Evolutionary conservation across 805 yeast genomes (phyloP).

Genomic region (Myxozyma sirexii): DNA sequence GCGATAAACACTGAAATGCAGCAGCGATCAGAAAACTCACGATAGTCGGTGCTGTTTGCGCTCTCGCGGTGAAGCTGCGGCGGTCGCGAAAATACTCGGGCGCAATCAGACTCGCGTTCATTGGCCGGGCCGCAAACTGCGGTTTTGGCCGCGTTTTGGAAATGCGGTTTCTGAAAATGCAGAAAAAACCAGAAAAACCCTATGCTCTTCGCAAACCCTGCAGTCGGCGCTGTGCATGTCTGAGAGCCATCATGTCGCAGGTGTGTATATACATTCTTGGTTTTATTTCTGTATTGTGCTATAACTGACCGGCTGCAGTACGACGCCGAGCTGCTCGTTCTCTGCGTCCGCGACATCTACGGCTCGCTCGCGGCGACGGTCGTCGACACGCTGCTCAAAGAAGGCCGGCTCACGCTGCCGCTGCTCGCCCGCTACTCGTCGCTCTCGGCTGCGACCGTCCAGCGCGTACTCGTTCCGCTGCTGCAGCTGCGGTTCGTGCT

Average conservation of each 20-base stretch:
- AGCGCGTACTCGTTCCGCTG: slow-evolving; percentile 70
- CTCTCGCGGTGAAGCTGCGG: neutral
- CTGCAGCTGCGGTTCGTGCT: slow-evolving; percentile 77
- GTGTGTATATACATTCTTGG: neutral
- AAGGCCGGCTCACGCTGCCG: slow-evolving; percentile 64
- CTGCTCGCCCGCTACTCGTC: slow-evolving; percentile 55
- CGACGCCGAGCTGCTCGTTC: slow-evolving; percentile 27
- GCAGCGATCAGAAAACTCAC: too few species aligned
- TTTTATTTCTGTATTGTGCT: neutral
- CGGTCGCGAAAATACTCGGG: slow-evolving; percentile 8
- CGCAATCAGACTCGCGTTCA: slow-evolving; percentile 9
- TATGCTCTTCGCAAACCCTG: too few species aligned
- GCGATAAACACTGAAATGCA: too few species aligned
- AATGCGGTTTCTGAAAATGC: neutral
- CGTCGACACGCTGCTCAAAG: slow-evolving; percentile 60
- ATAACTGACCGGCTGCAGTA: slow-evolving; percentile 1
- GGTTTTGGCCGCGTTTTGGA: neutral
- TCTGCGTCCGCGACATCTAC: slow-evolving; percentile 44
- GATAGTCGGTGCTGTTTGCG: too few species aligned
- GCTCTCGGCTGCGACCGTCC: slow-evolving; percentile 55
- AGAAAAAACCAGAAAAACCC: too few species aligned
- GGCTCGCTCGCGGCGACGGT: slow-evolving; percentile 76
- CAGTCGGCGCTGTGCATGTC: too few species aligned
- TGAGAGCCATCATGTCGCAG: slow-evolving; percentile 25
- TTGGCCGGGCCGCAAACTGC: slow-evolving; percentile 5